Percentiles rank a stretch among this genome's conserved stretches.
phyloP scores from a whole-genome alignment of 2,329 filamentous ascomycete genomes.

The Xylaria sp. region DNA sequence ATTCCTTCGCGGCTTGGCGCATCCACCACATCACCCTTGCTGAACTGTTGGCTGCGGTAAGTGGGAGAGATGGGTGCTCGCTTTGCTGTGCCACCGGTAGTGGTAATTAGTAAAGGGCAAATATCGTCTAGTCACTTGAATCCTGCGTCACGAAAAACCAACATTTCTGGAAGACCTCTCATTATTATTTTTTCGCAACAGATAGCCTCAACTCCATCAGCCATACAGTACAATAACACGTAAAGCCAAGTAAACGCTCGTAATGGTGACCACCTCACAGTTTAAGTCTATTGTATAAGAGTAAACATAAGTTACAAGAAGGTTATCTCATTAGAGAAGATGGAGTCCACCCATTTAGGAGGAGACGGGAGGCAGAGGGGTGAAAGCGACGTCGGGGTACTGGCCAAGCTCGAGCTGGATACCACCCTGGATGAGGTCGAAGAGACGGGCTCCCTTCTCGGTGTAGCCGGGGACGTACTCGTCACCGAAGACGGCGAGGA shows the following conservation, averaged over 20 bases:
- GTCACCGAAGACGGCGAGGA: conserved; percentile 35
- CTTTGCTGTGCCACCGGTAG: neutral
- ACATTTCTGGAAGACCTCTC: conserved; percentile 1
- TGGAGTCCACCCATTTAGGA: conserved; percentile 12
- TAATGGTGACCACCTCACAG: conserved; percentile 31
- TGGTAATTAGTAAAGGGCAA: neutral
- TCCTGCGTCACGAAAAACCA: neutral
- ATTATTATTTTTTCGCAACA: conserved; percentile 20
- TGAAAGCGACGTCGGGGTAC: conserved; percentile 36
- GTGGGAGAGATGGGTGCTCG: neutral
- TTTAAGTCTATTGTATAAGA: conserved; percentile 33
- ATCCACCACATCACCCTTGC: neutral
- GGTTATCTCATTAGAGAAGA: conserved; percentile 9
- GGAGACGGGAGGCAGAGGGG: conserved; percentile 28
- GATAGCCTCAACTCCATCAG: conserved; percentile 24
- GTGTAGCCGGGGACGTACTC: conserved; percentile 36
- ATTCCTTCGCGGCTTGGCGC: conserved; percentile 14
- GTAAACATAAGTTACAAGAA: conserved; percentile 35
- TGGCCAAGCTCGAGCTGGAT: conserved; percentile 32
- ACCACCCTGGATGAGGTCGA: conserved; percentile 39
- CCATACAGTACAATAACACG: conserved; percentile 7
- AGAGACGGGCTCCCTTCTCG: conserved; percentile 31
- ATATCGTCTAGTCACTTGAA: neutral
- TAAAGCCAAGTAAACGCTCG: conserved; percentile 15
- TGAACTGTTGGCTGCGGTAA: neutral